Percentiles rank a stretch among this genome's conserved stretches.
These are phyloP conservation scores for Populus trichocarpa DNA, from an alignment of 441 rosid species.

Conservation along the genomic window DNA sequence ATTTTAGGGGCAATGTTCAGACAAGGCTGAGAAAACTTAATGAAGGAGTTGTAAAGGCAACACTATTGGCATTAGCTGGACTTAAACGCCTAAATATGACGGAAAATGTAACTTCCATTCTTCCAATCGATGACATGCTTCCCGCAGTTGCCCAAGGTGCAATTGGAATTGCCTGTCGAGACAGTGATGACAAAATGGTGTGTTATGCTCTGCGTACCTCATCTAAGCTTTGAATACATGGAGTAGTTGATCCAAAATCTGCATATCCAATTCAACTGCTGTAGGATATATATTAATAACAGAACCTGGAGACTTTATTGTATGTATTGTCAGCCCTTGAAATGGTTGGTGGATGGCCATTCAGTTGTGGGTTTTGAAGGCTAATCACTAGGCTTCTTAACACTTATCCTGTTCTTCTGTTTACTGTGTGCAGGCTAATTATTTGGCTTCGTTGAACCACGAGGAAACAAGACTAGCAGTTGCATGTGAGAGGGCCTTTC, in stretches of 20 bases:
- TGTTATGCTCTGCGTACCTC: constrained; percentile 7
- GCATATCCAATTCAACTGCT: not conserved
- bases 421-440: constrained; percentile 50
- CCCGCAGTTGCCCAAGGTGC: constrained; percentile 99
- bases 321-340: not conserved
- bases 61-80: constrained; percentile 92
- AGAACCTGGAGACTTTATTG: not conserved
- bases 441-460: constrained; percentile 80
- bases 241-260: not conserved
- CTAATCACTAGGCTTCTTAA: constrained; percentile 53
- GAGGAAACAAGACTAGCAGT: constrained; percentile 91
- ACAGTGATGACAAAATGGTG: constrained; percentile 78
- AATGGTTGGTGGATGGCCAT: not conserved
- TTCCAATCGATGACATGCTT: constrained; percentile 88
- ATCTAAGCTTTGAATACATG: not conserved
- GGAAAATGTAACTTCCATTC: constrained; percentile 69
- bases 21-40: constrained; percentile 82
- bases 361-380: not conserved
- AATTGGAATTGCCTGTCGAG: constrained; percentile 91
- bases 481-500: constrained; percentile 85
- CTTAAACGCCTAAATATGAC: constrained; percentile 90
- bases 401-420: not conserved
- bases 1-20: constrained; percentile 94
- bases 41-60: constrained; percentile 84
- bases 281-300: not conserved